A percentile compares a stretch with the other conserved stretches of the same genome.
These are phyloP conservation scores for Balamuthia mandrillaris DNA, from an alignment of 208 protist genomes.

Conservation along the genomic window DNA sequence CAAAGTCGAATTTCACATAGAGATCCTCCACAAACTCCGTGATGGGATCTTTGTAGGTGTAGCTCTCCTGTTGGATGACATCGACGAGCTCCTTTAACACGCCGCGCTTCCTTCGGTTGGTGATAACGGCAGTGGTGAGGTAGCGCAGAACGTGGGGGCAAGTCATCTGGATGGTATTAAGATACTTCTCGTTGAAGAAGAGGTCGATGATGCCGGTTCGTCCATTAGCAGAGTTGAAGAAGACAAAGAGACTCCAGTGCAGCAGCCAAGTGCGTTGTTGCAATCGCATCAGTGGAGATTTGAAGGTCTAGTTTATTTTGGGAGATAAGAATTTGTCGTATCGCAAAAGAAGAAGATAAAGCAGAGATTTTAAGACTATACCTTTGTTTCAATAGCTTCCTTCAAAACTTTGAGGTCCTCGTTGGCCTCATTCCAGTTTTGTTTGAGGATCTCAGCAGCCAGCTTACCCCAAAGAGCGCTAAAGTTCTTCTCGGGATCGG, in stretches of 20 bases:
- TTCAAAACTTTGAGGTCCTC: constrained; percentile 54
- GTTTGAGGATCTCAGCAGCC: constrained; percentile 66
- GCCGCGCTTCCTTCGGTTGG: constrained; percentile 45
- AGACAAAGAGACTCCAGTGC: constrained; percentile 74
- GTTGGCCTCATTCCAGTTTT: constrained; percentile 69
- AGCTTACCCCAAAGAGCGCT: constrained; percentile 75
- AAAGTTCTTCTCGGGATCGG: constrained; percentile 51
- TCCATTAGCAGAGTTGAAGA: constrained; percentile 70
- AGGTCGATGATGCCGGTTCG: constrained; percentile 64
- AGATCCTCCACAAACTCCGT: constrained; percentile 68
- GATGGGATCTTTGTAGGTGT: constrained; percentile 71
- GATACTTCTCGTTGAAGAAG: constrained; percentile 63
- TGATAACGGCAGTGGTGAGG: constrained; percentile 67
- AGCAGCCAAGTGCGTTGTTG: constrained; percentile 76
- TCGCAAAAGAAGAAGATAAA: not conserved
- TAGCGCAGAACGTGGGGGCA: constrained; percentile 75
- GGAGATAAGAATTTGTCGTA: not conserved
- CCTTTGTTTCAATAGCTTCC: constrained; percentile 55
- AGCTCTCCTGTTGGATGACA: constrained; percentile 67
- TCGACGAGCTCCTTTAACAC: constrained; percentile 65
- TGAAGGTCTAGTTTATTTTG: not conserved
- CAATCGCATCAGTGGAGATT: constrained; percentile 58
- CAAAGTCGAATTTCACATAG: constrained; percentile 76
- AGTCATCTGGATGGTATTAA: constrained; percentile 70
- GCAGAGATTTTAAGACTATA: not conserved